Evolutionary conservation across 192 early-diverging fungal species (phyloP), one percentile per base, ranked within the genome.

Genomic region (Spinellus fusiger): DNA sequence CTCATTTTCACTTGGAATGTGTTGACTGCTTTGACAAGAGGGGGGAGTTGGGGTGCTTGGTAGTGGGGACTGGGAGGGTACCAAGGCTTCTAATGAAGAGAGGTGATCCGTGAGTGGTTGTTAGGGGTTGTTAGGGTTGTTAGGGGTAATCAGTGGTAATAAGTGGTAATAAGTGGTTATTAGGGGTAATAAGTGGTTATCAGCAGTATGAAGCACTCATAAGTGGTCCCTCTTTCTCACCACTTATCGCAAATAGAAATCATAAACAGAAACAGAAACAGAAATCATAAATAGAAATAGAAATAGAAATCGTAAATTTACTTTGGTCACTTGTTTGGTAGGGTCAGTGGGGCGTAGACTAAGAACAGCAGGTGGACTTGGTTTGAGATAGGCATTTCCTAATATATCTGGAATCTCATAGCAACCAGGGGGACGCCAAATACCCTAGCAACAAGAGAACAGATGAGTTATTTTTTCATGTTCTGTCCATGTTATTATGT

Each of bases 341-440:
- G 58, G 49, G 22, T 67, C 65, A 47, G 38, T 48, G 18, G 65
- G 65, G 27, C 65, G 58, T 13, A 67, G 40, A 58, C 50, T 47
- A 47, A 60, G 33, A 35, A 50, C 38, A 44, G 52, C 54, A 60
- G 49, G 49, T 48, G 65, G 65, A 27, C 57, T 37, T 48, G 65
- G 65, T 54, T 67, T 67, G 18, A 67, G 34, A 48, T 67, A 67
- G 40, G 69, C 69, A 27, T 71, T 71, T 25, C 69, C 69, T 20
- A 71, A 46, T 46, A 71, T 71, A 56, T 71, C 59, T 34, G 69
- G 69, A 46, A 71, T 65, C 55, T 71, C 62, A 49, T 53, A 71
- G 47, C 57, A 50, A 22, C 69, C 69, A 65, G 69, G 69, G 35
- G 63, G 52, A 48, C 69, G 51, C 69, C 69, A 71, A 33, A 65